A percentile compares a stretch with the other conserved stretches of the same genome.
phyloP scores from a whole-genome alignment of 1,284 basidiomycete species.

The Omphalotus olearius region DNA sequence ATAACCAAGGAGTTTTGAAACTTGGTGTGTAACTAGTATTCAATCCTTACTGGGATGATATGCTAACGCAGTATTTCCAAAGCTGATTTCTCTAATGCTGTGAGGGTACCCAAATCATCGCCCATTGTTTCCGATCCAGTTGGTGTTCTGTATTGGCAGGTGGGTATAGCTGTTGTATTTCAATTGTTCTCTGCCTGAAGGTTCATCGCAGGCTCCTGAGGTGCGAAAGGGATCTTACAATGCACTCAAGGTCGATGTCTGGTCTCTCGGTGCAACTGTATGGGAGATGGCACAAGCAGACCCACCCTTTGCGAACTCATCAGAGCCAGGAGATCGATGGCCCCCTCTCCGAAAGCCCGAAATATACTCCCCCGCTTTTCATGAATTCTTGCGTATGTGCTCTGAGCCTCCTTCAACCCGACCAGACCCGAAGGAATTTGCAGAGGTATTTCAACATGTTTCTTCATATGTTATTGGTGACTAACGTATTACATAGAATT shows the following conservation, averaged over 20 bases:
- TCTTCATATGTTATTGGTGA: constrained; percentile 1
- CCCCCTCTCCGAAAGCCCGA: constrained; percentile 57
- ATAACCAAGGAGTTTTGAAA: constrained; percentile 62
- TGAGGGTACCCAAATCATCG: constrained; percentile 45
- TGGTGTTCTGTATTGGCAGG: constrained; percentile 78
- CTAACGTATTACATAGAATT: constrained; percentile 32
- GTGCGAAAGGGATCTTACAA: constrained; percentile 69
- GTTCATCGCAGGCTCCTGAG: constrained; percentile 48
- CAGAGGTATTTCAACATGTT: constrained; percentile 43
- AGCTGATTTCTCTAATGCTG: constrained; percentile 77
- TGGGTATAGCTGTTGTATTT: constrained; percentile 20
- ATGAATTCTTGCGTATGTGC: constrained; percentile 68
- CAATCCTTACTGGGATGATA: constrained; percentile 6
- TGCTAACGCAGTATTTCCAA: constrained; percentile 5
- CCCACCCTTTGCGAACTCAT: constrained; percentile 65
- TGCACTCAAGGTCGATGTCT: constrained; percentile 70
- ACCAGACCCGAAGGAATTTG: constrained; percentile 53
- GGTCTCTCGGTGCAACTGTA: constrained; percentile 77
- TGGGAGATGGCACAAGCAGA: constrained; percentile 76
- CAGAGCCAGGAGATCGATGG: constrained; percentile 51
- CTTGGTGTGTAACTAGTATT: constrained; percentile 47
- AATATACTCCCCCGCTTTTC: constrained; percentile 62
- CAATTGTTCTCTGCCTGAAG: constrained; percentile 10
- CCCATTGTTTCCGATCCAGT: constrained; percentile 51
- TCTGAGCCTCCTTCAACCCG: constrained; percentile 54